Conservation (phyloP, 495 filamentous ascomycete genomes). For the Tuber indicum region DNA sequence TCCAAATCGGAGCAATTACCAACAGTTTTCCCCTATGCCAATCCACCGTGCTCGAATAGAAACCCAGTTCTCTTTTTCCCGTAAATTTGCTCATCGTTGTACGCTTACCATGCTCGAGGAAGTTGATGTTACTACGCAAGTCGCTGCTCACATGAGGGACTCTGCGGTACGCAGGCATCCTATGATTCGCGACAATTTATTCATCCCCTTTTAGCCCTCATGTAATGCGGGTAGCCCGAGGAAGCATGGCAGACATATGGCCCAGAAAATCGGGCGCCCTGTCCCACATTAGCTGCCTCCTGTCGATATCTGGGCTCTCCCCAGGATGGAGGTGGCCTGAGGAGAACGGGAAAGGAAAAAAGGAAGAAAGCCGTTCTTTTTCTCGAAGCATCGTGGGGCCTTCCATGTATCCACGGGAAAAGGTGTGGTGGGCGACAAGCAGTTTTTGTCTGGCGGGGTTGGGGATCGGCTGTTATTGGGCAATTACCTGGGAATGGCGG, state of each 20-base stretch:
- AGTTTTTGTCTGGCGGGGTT: background rate
- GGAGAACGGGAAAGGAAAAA: background rate
- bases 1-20: background rate
- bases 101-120: background rate
- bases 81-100: background rate
- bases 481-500: background rate
- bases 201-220: background rate
- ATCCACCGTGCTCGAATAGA: background rate
- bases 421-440: background rate
- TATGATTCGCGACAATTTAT: background rate
- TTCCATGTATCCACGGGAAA: background rate
- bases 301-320: background rate
- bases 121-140: constrained; percentile 10
- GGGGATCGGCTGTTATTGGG: background rate
- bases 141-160: constrained; percentile 9
- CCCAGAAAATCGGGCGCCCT: background rate
- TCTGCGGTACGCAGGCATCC: background rate
- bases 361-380: background rate
- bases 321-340: background rate
- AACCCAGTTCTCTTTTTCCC: background rate
- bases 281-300: background rate
- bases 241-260: background rate
- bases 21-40: background rate
- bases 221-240: constrained; percentile 3
- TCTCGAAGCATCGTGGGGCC: constrained; percentile 1